Conservation (phyloP, 2,329 filamentous ascomycete species). For the Ophiostoma tasmaniense region DNA sequence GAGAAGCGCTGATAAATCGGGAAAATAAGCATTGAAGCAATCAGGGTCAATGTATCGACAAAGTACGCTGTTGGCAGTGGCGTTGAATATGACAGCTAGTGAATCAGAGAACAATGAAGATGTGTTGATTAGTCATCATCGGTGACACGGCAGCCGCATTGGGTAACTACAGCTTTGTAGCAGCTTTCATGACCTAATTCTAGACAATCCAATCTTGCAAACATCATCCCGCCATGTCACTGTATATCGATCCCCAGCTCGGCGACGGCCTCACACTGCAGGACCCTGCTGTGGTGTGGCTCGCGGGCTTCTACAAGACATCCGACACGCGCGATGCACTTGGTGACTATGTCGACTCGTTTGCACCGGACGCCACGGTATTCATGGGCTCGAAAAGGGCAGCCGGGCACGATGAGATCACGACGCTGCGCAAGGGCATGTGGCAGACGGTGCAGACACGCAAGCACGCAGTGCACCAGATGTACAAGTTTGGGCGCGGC, state of each 20-base stretch:
- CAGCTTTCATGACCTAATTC: no score
- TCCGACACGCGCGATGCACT: slow-evolving; percentile 27
- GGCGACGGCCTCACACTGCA: slow-evolving; percentile 20
- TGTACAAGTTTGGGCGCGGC: slow-evolving; percentile 26
- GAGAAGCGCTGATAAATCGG: no score
- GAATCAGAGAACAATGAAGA: no score
- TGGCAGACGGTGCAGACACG: slow-evolving; percentile 26
- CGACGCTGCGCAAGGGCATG: slow-evolving; percentile 25
- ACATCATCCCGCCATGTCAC: slow-evolving; percentile 9
- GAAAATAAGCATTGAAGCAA: no score
- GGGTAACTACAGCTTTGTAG: no score
- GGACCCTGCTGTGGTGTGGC: slow-evolving; percentile 24
- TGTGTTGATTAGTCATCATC: no score
- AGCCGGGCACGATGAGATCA: slow-evolving; percentile 26
- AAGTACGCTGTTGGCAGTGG: no score
- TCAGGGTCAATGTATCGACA: no score
- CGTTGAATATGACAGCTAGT: no score
- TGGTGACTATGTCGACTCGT: slow-evolving; percentile 26
- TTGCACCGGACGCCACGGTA: slow-evolving; percentile 27
- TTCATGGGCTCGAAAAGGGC: slow-evolving; percentile 25
- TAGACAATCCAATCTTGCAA: no score
- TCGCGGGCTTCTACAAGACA: slow-evolving; percentile 26
- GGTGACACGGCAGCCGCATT: no score
- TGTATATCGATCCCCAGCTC: slow-evolving; percentile 11
- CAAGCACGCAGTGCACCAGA: slow-evolving; percentile 25